phyloP scores from a whole-genome alignment of 306 rosid species.

The Alnus rubra region DNA sequence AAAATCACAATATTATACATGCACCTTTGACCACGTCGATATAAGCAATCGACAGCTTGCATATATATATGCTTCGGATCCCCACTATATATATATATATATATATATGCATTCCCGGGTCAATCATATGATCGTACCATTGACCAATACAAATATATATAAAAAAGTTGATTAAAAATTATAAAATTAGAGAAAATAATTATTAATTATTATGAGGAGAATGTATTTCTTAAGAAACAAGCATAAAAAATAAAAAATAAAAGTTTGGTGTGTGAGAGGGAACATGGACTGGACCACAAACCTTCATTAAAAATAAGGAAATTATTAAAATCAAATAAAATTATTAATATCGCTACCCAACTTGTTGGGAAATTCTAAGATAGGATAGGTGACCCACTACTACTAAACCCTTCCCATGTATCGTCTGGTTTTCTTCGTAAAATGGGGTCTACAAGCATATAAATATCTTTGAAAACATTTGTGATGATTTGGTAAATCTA shows the following conservation, averaged over 20 bases:
- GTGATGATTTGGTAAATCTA: slow-evolving; percentile 24
- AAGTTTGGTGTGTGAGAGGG: slow-evolving; percentile 5
- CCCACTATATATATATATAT: neutral
- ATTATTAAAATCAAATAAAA: neutral
- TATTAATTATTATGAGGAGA: neutral
- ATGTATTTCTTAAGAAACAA: neutral
- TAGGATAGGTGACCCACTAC: slow-evolving; percentile 24
- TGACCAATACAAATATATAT: slow-evolving; percentile 9
- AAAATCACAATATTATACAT: neutral
- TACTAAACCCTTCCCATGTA: slow-evolving; percentile 10
- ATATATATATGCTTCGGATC: neutral
- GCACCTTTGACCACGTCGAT: slow-evolving; percentile 3
- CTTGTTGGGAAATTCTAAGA: slow-evolving; percentile 31
- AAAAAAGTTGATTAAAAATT: neutral
- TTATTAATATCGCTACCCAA: slow-evolving; percentile 10
- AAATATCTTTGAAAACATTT: slow-evolving; percentile 29
- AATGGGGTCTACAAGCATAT: slow-evolving; percentile 28
- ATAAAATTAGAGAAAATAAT: neutral
- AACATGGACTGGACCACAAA: slow-evolving; percentile 30
- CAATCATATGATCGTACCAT: slow-evolving; percentile 26
- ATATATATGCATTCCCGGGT: slow-evolving; percentile 6
- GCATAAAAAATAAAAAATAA: neutral
- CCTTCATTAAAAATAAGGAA: slow-evolving; percentile 18
- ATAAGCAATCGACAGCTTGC: slow-evolving; percentile 4
- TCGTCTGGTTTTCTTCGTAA: slow-evolving; percentile 24